These are phyloP conservation scores for Teratosphaeria viscida DNA, from an alignment of 2,329 filamentous ascomycete species.

Conservation along the genomic window DNA sequence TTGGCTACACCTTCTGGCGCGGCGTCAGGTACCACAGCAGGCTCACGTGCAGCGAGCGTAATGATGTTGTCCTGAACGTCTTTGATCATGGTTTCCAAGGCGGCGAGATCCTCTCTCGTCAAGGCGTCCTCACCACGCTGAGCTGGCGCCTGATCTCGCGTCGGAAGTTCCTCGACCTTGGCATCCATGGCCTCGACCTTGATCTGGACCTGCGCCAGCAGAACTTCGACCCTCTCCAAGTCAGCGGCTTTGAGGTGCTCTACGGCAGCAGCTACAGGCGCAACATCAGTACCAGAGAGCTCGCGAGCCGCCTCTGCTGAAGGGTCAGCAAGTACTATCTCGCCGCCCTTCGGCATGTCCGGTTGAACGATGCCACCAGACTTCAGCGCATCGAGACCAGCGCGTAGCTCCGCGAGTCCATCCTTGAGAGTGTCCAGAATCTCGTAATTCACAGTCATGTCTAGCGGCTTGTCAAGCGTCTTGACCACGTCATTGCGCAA, in stretches of 20 bases:
- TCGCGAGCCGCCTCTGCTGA: slow-evolving; percentile 21
- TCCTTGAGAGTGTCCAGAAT: slow-evolving; percentile 78
- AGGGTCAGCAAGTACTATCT: slow-evolving; percentile 44
- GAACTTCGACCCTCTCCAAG: slow-evolving; percentile 72
- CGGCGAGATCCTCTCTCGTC: slow-evolving; percentile 44
- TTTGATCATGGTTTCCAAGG: slow-evolving; percentile 36
- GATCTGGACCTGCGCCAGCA: slow-evolving; percentile 70
- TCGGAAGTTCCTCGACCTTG: slow-evolving; percentile 38
- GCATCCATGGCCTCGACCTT: slow-evolving; percentile 72
- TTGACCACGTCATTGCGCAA: slow-evolving; percentile 66
- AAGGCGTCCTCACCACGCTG: slow-evolving; percentile 27
- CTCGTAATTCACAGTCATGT: slow-evolving; percentile 78
- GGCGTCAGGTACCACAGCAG: background rate
- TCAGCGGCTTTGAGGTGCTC: slow-evolving; percentile 54
- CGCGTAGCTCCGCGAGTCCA: slow-evolving; percentile 64
- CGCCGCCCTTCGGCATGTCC: slow-evolving; percentile 39
- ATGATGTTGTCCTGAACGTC: slow-evolving; percentile 53
- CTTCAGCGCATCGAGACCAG: slow-evolving; percentile 71
- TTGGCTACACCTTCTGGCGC: slow-evolving; percentile 46
- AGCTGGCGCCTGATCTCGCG: slow-evolving; percentile 25
- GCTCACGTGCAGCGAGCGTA: slow-evolving; percentile 33
- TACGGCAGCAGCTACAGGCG: slow-evolving; percentile 7
- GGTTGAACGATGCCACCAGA: slow-evolving; percentile 35
- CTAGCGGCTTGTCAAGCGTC: slow-evolving; percentile 66
- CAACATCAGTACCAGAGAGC: background rate